phyloP scores from a whole-genome alignment of 2,329 filamentous ascomycete genomes.

The Verticillium albo-atrum region DNA sequence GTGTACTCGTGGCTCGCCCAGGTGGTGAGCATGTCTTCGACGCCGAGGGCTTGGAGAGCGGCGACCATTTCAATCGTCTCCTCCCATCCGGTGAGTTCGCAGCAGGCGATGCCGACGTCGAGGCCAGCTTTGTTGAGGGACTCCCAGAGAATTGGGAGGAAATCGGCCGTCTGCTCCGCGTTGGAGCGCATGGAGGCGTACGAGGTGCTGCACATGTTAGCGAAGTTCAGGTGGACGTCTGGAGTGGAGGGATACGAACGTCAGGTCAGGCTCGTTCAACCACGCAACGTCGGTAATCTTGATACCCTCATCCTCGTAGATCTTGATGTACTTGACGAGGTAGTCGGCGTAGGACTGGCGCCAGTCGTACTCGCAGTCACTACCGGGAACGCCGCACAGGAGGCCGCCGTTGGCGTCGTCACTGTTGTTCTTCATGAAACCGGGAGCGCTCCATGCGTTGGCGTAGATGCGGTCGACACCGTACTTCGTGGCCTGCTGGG shows the following conservation, averaged over 20 bases:
- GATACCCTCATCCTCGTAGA: constrained; percentile 22
- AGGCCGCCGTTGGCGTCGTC: constrained; percentile 30
- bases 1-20: constrained; percentile 35
- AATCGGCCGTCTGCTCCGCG: constrained; percentile 14
- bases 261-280: constrained; percentile 6
- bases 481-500: constrained; percentile 26
- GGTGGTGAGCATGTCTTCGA: constrained; percentile 23
- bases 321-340: constrained; percentile 38
- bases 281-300: constrained; percentile 5
- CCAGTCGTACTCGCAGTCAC: constrained; percentile 35
- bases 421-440: constrained; percentile 46
- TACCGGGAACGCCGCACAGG: constrained; percentile 37
- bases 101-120: constrained; percentile 26
- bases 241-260: neutral
- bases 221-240: neutral
- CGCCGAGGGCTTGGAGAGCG: constrained; percentile 25
- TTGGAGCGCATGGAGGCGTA: constrained; percentile 34
- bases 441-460: constrained; percentile 45
- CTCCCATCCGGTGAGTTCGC: constrained; percentile 33
- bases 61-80: constrained; percentile 28
- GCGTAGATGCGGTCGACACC: constrained; percentile 41
- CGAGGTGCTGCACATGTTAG: constrained; percentile 20
- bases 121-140: constrained; percentile 6
- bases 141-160: constrained; percentile 2
- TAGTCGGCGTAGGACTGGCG: constrained; percentile 43